Evolutionary conservation across 192 early-diverging fungal genomes (phyloP).

Genomic region (Obelidium mucronatum): DNA sequence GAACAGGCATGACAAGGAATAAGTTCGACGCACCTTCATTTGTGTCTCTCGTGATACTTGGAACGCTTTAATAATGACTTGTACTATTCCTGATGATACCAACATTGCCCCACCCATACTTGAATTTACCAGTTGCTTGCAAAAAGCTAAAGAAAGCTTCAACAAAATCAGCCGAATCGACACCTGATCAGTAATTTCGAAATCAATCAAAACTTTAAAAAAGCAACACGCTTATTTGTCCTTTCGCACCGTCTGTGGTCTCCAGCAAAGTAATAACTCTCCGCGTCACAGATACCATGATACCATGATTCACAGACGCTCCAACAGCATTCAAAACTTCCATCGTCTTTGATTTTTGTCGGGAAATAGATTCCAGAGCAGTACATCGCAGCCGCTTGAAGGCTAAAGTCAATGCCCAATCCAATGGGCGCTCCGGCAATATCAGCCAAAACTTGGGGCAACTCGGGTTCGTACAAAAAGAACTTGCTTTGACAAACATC

Average conservation of each 20-base stretch:
- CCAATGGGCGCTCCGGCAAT: conserved; percentile 62
- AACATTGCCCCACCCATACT: conserved; percentile 89
- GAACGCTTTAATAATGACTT: conserved; percentile 76
- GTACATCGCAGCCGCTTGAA: conserved; percentile 83
- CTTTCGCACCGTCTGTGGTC: no score
- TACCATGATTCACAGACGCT: conserved; percentile 92
- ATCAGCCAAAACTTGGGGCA: conserved; percentile 80
- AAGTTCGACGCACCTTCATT: no score
- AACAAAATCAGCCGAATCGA: conserved; percentile 65
- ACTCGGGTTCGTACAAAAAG: conserved; percentile 88
- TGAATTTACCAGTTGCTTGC: conserved; percentile 79
- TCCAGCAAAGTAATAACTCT: conserved; percentile 66
- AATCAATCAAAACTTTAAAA: no score
- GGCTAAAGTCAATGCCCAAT: conserved; percentile 26
- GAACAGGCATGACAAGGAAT: no score
- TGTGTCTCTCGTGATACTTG: conserved; percentile 62
- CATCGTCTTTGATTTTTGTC: conserved; percentile 74
- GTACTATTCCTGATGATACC: conserved; percentile 89
- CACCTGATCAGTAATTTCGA: no score
- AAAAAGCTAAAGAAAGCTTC: conserved; percentile 82
- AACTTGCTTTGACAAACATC: conserved; percentile 62
- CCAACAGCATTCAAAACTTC: conserved; percentile 89
- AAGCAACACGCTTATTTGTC: no score
- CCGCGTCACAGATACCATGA: conserved; percentile 82
- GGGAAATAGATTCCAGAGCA: conserved; percentile 84